phyloP scores from a whole-genome alignment of 768 basidiomycete species.

The Tricholomella constricta region DNA sequence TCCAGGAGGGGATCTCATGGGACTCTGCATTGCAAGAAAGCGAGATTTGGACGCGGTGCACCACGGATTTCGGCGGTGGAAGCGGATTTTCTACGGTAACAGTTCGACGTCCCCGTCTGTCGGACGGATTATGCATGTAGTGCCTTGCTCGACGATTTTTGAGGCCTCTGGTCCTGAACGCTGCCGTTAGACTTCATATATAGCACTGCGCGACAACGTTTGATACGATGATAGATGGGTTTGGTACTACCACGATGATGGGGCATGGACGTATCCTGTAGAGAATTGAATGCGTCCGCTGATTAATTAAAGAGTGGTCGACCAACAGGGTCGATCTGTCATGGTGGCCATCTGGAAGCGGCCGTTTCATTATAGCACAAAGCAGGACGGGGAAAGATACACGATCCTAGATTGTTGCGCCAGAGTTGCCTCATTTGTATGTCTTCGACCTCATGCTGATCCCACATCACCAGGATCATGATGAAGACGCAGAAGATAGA shows the following conservation, averaged over 20 bases:
- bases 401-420: background rate
- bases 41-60: background rate
- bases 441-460: slow-evolving; percentile 14
- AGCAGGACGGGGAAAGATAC: slow-evolving; percentile 1
- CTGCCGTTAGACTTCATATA: background rate
- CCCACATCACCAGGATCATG: background rate
- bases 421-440: slow-evolving; percentile 8
- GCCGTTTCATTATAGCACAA: background rate
- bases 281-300: background rate
- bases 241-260: background rate
- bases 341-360: background rate
- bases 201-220: background rate
- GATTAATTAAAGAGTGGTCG: slow-evolving; percentile 16
- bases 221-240: background rate
- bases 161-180: background rate
- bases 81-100: background rate
- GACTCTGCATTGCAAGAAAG: background rate
- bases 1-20: background rate
- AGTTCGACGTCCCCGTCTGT: background rate
- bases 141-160: background rate
- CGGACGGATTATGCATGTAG: background rate
- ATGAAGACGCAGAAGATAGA: slow-evolving; percentile 3
- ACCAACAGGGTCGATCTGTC: slow-evolving; percentile 7
- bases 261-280: slow-evolving; percentile 2
- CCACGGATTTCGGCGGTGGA: background rate